These are phyloP conservation scores for Exophiala spinifera DNA, from an alignment of 2,329 filamentous ascomycete species.

Conservation along the genomic window DNA sequence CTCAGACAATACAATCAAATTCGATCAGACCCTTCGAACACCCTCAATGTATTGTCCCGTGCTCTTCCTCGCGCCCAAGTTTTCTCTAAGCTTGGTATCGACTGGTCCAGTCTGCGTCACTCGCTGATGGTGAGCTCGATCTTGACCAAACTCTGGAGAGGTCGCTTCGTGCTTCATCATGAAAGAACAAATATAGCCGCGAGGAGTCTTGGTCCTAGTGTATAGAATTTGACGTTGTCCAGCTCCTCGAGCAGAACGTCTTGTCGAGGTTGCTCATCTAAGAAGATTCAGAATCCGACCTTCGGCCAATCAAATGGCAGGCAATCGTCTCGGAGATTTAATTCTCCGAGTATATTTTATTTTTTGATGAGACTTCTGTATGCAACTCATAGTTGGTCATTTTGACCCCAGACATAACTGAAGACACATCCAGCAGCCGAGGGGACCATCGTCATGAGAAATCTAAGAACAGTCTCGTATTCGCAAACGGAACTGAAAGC, in stretches of 20 bases:
- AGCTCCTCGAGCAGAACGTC: not conserved
- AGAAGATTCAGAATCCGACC: not conserved
- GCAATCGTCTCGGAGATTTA: conserved; percentile 13
- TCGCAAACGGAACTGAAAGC: conserved; percentile 60
- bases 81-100: no score
- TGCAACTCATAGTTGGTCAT: not conserved
- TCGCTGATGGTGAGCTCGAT: no score
- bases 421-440: no score
- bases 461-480: conserved; percentile 75
- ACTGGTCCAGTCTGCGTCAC: no score
- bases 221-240: no score
- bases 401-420: no score
- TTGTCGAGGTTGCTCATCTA: not conserved
- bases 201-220: no score
- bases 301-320: conserved; percentile 13
- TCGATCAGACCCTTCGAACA: not conserved
- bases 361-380: not conserved
- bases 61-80: no score
- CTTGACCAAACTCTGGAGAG: no score
- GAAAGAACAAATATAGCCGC: no score
- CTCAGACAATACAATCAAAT: conserved; percentile 11
- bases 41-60: no score
- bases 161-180: no score
- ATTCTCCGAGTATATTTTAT: conserved; percentile 8
- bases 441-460: conserved; percentile 63